Conservation (phyloP, 352 stramenopile species). For the Pythium folliculosum region DNA sequence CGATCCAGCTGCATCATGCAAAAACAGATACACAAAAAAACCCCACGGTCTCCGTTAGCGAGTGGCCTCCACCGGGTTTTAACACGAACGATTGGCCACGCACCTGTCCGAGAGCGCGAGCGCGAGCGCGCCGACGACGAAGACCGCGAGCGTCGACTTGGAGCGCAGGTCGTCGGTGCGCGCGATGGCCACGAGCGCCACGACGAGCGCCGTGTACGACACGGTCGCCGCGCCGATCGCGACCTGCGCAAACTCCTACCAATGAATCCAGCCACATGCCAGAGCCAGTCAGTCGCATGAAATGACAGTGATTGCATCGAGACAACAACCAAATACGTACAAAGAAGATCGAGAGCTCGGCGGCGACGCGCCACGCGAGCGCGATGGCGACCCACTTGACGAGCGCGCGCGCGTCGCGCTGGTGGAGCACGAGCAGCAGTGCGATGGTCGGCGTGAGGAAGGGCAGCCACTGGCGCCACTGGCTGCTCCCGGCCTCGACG, state of each 20-base stretch:
- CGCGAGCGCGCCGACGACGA: slow-evolving; percentile 37
- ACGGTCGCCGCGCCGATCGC: slow-evolving; percentile 38
- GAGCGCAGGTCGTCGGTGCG: slow-evolving; percentile 54
- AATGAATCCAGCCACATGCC: not conserved
- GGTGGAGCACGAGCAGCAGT: slow-evolving; percentile 75
- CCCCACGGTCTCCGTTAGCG: not conserved
- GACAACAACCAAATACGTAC: slow-evolving; percentile 31
- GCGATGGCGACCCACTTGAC: slow-evolving; percentile 84
- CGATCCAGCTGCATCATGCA: slow-evolving; percentile 22
- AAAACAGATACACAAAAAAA: not conserved
- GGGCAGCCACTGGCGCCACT: slow-evolving; percentile 66
- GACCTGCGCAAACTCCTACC: slow-evolving; percentile 49
- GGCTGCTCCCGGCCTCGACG: slow-evolving; percentile 9
- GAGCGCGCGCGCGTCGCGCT: slow-evolving; percentile 65
- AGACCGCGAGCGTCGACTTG: slow-evolving; percentile 54
- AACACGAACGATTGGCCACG: no score
- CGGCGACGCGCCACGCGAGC: slow-evolving; percentile 72
- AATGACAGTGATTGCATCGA: not conserved
- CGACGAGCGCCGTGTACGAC: slow-evolving; percentile 59
- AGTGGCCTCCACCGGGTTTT: not conserved
- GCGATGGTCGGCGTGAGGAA: slow-evolving; percentile 67
- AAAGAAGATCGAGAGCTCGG: slow-evolving; percentile 62
- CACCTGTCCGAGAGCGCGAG: slow-evolving; percentile 81
- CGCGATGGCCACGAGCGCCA: slow-evolving; percentile 48
- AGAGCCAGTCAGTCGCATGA: not conserved